Evolutionary conservation across 768 basidiomycete species (phyloP), one percentile per base, ranked within the genome.

Genomic region (Hydnomerulius pinastri): DNA sequence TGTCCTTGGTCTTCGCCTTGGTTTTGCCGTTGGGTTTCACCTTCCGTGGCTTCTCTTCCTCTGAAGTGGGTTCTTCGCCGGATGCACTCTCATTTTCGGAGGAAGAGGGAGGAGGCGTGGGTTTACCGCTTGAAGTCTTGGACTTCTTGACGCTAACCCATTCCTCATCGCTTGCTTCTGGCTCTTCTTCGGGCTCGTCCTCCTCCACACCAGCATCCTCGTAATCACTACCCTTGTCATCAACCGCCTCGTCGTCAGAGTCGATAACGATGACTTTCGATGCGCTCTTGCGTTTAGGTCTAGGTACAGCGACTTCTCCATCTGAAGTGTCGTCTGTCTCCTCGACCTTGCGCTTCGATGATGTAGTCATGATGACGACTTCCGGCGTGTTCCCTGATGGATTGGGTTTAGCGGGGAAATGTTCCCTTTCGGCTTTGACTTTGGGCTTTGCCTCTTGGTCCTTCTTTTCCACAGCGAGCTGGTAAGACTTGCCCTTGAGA

Each of bases 401-500:
- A 21, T 55, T 62, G 9, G 55, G 66, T 48, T 66, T 67, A 30
- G 64, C 66, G 30, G 60, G 57, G 43, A 60, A 62, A 32, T 41
- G 23, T 13, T 67, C 63, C 41, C 48, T 63, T 13, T 64, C 59
- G 18, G n/a, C 4, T 25, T 10, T 25, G 4, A 44, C 8, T 39
- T 51, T 54, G 13, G 46, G 58, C 43, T 60, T 45, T 42, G 17
- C 38, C 53, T 40, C 56, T 11, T 70, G 62, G 1, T 61, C 61
- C 20, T 62, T 56, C 28, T 66, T 64, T 55, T 74, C 76, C 27
- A 74, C 77, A 23, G 82, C 83, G 4, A 85, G 78, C 27, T 85
- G 81, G 64, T 91, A 91, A 2, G 78, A 73, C 62, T 83, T 86
- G 32, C 91, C 91, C 63, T 83, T 87, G 41, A 91, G 72, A 33